Conservation (phyloP, 2,329 filamentous ascomycete genomes). For the Neonectria faginata region DNA sequence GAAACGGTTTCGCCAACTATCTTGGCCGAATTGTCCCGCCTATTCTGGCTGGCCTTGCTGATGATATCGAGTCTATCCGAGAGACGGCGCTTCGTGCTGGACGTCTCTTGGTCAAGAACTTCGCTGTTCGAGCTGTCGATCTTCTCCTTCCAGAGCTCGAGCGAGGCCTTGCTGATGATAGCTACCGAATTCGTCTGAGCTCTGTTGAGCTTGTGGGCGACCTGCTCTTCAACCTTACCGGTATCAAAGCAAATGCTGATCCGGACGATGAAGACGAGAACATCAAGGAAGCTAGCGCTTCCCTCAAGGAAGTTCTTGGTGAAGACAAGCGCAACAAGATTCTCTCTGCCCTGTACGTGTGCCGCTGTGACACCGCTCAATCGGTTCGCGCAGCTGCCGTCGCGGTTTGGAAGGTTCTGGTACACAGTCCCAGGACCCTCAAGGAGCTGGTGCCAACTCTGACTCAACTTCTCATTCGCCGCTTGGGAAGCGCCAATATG, state of each 20-base stretch:
- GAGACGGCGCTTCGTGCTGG: conserved; percentile 96
- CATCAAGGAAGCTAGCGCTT: conserved; percentile 87
- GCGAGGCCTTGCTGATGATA: conserved; percentile 96
- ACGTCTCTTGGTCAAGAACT: conserved; percentile 96
- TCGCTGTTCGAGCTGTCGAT: conserved; percentile 93
- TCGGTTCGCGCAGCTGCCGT: conserved; percentile 91
- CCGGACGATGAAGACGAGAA: conserved; percentile 82
- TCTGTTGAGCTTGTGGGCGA: conserved; percentile 98
- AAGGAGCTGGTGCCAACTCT: conserved; percentile 96
- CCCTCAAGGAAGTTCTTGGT: conserved; percentile 92
- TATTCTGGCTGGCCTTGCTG: conserved; percentile 92
- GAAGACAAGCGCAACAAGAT: conserved; percentile 98
- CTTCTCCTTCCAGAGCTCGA: conserved; percentile 94
- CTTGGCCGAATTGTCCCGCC: conserved; percentile 95
- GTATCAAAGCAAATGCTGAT: conserved; percentile 84
- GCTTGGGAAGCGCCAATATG: conserved; percentile 95
- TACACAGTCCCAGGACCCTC: conserved; percentile 89
- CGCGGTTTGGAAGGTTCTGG: conserved; percentile 95
- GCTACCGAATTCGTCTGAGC: conserved; percentile 95
- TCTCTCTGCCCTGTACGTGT: conserved; percentile 96
- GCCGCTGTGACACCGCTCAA: conserved; percentile 94
- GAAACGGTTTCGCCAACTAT: conserved; percentile 97
- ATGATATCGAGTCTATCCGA: conserved; percentile 95
- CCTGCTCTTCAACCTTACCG: conserved; percentile 95
- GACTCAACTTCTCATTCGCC: conserved; percentile 92